Evolutionary conservation across 2,329 filamentous ascomycete genomes (phyloP).

Genomic region (Geosmithia putterillii): DNA sequence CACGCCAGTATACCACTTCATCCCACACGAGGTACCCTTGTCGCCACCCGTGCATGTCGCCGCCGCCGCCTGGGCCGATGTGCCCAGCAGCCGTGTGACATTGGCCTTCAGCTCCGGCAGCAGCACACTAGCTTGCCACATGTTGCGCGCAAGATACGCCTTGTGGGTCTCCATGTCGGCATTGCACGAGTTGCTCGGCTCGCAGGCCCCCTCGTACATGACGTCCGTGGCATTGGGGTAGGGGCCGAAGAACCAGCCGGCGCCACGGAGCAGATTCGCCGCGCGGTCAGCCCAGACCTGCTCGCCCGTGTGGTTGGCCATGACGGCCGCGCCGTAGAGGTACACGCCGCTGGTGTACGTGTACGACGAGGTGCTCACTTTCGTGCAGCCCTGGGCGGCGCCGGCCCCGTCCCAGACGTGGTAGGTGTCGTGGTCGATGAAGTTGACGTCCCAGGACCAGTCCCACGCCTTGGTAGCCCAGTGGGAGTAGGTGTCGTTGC

Average conservation of each 20-base stretch:
- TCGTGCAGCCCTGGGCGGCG: constrained; percentile 35
- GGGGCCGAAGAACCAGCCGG: constrained; percentile 41
- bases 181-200: constrained; percentile 42
- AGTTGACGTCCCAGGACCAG: constrained; percentile 37
- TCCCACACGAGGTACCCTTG: constrained; percentile 41
- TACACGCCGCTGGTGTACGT: constrained; percentile 51
- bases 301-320: constrained; percentile 41
- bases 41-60: constrained; percentile 42
- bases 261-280: constrained; percentile 35
- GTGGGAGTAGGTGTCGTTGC: constrained; percentile 40
- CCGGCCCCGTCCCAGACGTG: constrained; percentile 47
- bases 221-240: constrained; percentile 40
- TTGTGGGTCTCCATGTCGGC: constrained; percentile 58
- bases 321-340: constrained; percentile 46
- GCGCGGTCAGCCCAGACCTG: constrained; percentile 41
- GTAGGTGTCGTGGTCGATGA: constrained; percentile 40
- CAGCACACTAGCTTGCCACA: constrained; percentile 45
- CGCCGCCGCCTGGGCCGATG: constrained; percentile 43
- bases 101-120: constrained; percentile 37
- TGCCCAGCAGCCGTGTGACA: constrained; percentile 34
- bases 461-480: constrained; percentile 44
- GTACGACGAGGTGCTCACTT: constrained; percentile 39
- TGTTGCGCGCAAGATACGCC: constrained; percentile 52
- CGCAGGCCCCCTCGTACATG: constrained; percentile 58
- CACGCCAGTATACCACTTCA: constrained; percentile 47